Evolutionary conservation across 2,329 filamentous ascomycete species (phyloP).

Genomic region (Xylariaceae sp.): DNA sequence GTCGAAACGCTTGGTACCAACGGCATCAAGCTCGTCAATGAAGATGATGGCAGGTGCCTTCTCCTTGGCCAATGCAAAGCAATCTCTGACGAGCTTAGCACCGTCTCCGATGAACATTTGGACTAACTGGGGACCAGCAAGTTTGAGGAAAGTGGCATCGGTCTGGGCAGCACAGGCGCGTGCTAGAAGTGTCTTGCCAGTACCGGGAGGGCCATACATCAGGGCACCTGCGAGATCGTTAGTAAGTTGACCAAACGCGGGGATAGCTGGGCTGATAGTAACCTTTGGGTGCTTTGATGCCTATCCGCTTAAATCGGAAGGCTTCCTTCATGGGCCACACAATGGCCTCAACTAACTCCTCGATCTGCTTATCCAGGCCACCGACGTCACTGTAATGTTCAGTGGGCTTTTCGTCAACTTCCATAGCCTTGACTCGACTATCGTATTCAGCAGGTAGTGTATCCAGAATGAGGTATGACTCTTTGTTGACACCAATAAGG

Average conservation of each 20-base stretch:
- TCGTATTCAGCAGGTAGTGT: conserved; percentile 97
- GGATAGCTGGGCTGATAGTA: conserved; percentile 29
- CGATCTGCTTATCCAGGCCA: conserved; percentile 97
- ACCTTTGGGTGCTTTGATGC: conserved; percentile 99
- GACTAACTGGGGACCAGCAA: conserved; percentile 93
- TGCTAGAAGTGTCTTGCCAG: conserved; percentile 85
- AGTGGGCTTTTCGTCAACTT: conserved; percentile 98
- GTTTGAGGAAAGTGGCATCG: conserved; percentile 96
- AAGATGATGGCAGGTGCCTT: conserved; percentile 99
- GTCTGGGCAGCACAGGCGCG: conserved; percentile 96
- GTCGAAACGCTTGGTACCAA: conserved; percentile 99
- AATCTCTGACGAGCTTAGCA: conserved; percentile 94
- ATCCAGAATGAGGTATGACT: conserved; percentile 95
- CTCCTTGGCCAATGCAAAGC: conserved; percentile 95
- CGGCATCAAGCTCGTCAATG: conserved; percentile 95
- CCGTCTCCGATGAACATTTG: conserved; percentile 99
- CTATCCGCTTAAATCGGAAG: conserved; percentile 98
- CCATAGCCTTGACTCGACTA: conserved; percentile 98
- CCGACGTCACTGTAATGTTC: conserved; percentile 99
- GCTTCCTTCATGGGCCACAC: conserved; percentile 99
- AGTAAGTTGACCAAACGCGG: conserved; percentile 13
- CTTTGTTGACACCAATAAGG: conserved; percentile 97
- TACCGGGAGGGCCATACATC: conserved; percentile 94
- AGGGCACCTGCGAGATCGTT: conserved; percentile 63
- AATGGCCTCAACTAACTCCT: conserved; percentile 95